Evolutionary conservation across 306 rosid species (phyloP).

Genomic region (Abrus precatorius): DNA sequence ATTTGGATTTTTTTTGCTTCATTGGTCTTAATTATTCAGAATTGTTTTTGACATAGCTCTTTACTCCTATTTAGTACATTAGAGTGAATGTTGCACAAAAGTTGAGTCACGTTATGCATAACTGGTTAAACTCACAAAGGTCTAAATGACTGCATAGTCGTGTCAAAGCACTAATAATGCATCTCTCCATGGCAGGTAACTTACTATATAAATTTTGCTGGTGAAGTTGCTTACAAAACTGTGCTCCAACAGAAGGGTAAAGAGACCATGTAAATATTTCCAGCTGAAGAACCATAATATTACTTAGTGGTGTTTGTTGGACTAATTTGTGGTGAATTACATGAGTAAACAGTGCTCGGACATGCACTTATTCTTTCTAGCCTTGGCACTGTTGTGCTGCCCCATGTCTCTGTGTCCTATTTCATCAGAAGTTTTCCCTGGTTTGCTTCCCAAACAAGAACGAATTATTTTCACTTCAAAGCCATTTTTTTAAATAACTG

Average conservation of each 20-base stretch:
- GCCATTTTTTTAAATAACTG: background rate
- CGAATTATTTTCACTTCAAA: background rate
- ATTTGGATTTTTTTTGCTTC: background rate
- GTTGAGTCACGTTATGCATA: conserved; percentile 2
- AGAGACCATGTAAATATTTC: conserved; percentile 53
- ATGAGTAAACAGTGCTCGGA: background rate
- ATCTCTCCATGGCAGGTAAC: conserved; percentile 55
- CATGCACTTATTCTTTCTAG: conserved; percentile 17
- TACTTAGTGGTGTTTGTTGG: background rate
- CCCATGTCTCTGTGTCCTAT: background rate
- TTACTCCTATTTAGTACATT: background rate
- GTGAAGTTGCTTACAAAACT: conserved; percentile 53
- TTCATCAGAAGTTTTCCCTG: conserved; percentile 3
- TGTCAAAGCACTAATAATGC: conserved; percentile 36
- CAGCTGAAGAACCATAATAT: conserved; percentile 11
- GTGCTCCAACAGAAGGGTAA: conserved; percentile 61
- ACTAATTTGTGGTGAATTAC: background rate
- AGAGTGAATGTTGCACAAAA: conserved; percentile 10
- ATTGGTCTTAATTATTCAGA: background rate
- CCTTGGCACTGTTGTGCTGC: background rate
- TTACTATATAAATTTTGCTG: conserved; percentile 52
- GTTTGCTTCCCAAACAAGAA: background rate
- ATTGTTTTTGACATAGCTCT: background rate
- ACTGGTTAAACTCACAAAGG: background rate
- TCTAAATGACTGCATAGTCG: background rate